Base-by-base conservation (phyloP, 106 monocot species). In the Platanthera zijinensis region DNA sequence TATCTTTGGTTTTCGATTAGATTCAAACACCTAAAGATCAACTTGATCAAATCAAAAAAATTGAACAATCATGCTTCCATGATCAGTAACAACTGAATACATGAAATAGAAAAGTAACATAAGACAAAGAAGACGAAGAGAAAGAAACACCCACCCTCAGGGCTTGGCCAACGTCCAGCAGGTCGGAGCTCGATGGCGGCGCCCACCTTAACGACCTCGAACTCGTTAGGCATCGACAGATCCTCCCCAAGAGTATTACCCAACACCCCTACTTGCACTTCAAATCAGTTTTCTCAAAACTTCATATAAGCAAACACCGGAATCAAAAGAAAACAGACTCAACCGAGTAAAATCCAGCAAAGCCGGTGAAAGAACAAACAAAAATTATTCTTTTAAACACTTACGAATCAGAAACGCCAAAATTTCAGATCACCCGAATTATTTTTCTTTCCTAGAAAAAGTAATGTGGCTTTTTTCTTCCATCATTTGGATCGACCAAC, bases 81-180 rank as follows among this genome's bases (percentile, higher is more conserved):
- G 18, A 22, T 63, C 63, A 48, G 22, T 7, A 78, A 13, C 15
- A 48, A 22, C 11, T 51, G 8, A 6, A 18, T 71, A 54, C 52
- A 8, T 19, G n/a, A 53, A 2, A 54, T 48, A 18, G 52, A 52
- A 7, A 52, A 30, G 18, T n/a, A 3, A 5, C 59, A 61, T 61
- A 14, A 48, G 15, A 76, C 13, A 11, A 79, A 46, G 52, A 72
- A 57, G 51, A 72, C 13, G 8, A 48, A 2, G 50, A 18, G 5
- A 8, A 70, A 51, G 30, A 62, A 68, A 70, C 54, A 71, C 77
- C 6, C 48, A 87, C 87, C 74, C 50, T 82, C 50, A 88, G 50
- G 18, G 80, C 64, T 45, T 68, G 51, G 11, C 78, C 77, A 74
- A 85, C 76, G 71, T 85, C 80, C 12, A 82, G 82, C 78, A 85